These are phyloP conservation scores for Boletus subparvulus DNA, from an alignment of 768 basidiomycete species.

Conservation along the genomic window DNA sequence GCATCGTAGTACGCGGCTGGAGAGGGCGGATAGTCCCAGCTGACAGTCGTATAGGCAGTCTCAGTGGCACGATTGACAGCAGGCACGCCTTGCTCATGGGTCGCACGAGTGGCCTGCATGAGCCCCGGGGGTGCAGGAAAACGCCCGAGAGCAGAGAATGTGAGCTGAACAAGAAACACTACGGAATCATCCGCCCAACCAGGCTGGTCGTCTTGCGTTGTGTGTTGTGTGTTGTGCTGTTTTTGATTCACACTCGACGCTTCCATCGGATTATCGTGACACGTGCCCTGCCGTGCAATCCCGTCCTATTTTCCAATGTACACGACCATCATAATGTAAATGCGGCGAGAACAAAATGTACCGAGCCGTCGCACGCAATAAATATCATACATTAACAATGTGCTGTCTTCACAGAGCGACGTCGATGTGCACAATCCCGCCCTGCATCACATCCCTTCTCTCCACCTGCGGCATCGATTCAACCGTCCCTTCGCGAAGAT, in stretches of 20 bases:
- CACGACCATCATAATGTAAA: no score
- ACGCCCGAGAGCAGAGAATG: no score
- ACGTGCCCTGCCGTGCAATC: constrained; percentile 8
- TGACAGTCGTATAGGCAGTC: constrained; percentile 10
- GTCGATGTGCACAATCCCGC: constrained; percentile 29
- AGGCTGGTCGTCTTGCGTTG: background rate
- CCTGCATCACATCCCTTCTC: constrained; percentile 16
- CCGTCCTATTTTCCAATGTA: no score
- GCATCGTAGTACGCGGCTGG: constrained; percentile 15
- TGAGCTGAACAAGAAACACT: no score
- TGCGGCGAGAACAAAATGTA: no score
- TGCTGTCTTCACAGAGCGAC: constrained; percentile 17
- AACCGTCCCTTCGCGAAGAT: constrained; percentile 17
- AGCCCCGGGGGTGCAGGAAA: no score
- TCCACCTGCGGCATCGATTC: constrained; percentile 25
- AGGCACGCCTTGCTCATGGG: background rate
- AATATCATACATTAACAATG: constrained; percentile 16
- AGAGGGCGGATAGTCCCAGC: constrained; percentile 25
- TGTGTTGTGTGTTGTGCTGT: constrained; percentile 3
- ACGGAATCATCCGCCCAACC: background rate
- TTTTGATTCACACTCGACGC: constrained; percentile 16
- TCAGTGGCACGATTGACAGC: constrained; percentile 12
- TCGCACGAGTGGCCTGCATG: no score
- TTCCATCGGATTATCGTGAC: constrained; percentile 25
- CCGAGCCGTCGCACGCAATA: background rate